Evolutionary conservation across 75 land plant species (phyloP), one percentile per base, ranked within the genome.

Genomic region (Pinus albicaulis): DNA sequence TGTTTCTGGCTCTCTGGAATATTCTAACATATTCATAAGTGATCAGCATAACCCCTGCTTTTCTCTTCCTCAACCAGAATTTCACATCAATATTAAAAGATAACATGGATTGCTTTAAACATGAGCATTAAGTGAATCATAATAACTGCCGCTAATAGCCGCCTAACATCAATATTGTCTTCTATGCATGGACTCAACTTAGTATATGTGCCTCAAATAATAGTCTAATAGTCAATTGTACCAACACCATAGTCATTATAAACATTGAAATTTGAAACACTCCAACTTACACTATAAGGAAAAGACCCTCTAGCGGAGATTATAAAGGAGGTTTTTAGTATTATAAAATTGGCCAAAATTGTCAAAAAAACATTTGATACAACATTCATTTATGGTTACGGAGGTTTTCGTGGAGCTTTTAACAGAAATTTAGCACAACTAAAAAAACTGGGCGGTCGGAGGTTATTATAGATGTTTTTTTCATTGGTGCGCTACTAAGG

Each of bases 161-260:
- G 44, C 44, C 17, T 34, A 66, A 66, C 52, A 68, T 22, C n/a
- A 68, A 48, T 23, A 66, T 8, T 52, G 20, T 68, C 6, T 52
- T 68, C 71, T 10, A n/a, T 19, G 44, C 70, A 66, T 66, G 12
- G 36, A 66, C 19, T 36, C 70, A 66, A 66, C 70, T 34, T 20
- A 19, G 44, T 36, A 66, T 66, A 66, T 17, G 11, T 52, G 36
- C 38, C 52, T 68, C 71, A 38, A 68, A 10, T 20, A 68, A 64
- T 38, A 64, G 19, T 7, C 31, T 64, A n/a, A 44, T 44, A 44
- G 8, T 44, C 48, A 44, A 8, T 8, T 44, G 48, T 6, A 44
- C 48, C 3, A 38, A 38, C 5, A 5, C 41, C 48, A 44, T 44
- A 6, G 48, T 44, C 48, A 44, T 6, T 44, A 44, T 7, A 44